Conservation (phyloP, 2,329 filamentous ascomycete species). For the Pseudogymnoascus sp. region DNA sequence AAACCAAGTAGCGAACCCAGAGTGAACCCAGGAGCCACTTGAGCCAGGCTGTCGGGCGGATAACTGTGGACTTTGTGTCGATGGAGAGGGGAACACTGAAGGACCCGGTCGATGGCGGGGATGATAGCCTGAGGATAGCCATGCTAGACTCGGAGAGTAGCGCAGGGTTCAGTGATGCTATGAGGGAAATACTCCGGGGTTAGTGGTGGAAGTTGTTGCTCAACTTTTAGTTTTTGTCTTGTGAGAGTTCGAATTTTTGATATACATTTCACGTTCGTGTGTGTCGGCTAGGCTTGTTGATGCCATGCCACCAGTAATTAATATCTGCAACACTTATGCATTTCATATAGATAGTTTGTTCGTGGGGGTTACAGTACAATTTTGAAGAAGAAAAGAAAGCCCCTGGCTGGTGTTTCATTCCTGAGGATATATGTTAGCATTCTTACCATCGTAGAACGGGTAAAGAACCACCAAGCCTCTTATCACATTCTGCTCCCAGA, state of each 20-base stretch:
- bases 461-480: background rate
- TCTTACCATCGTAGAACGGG: background rate
- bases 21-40: background rate
- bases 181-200: slow-evolving; percentile 8
- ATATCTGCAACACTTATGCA: background rate
- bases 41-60: slow-evolving; percentile 6
- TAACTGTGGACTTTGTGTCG: slow-evolving; percentile 4
- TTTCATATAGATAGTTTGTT: background rate
- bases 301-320: background rate
- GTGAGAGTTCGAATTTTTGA: background rate
- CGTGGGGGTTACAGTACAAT: background rate
- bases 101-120: slow-evolving; percentile 1
- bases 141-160: slow-evolving; percentile 8
- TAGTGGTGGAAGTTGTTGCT: background rate
- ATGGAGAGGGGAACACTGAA: background rate
- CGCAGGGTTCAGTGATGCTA: background rate
- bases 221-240: background rate
- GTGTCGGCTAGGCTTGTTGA: background rate
- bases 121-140: background rate
- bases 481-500: background rate
- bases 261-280: background rate
- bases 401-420: background rate
- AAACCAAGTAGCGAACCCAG: background rate
- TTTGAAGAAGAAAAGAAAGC: background rate
- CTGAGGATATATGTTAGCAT: background rate